Base-by-base conservation (phyloP, 129 eudicot genomes). In the Deinandra increscens region DNA sequence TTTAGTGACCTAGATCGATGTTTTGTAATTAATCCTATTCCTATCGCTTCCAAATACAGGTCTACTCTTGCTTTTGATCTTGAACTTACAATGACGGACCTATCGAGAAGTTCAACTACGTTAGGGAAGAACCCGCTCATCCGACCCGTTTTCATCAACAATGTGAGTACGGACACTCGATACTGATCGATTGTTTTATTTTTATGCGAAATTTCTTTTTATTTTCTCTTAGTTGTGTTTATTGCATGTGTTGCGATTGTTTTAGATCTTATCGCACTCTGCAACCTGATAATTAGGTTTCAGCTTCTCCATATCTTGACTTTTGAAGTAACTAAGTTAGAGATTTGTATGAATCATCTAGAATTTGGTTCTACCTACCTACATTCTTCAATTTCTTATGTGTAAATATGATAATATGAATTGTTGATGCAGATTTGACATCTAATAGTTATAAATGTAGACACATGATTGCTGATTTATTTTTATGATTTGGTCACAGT, bases 91-190 rank as follows among this genome's bases (percentile, higher is more conserved):
- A 6, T 31, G 12, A 58, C 29, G 64, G 41, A 58, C 19, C 41
- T 58, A 0, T 58, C 41, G 10, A 12, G 10, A 13, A 14, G 29
- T 13, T 58, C 64, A 17, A 13, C 64, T 14, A 12, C 64, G 39
- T 5, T 58, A 58, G 18, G 18, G 39, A 58, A 29, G 4, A 39
- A 29, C 5, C 64, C 18, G 10, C 11, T 58, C 20, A 58, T n/a
- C 64, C 64, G 64, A 58, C 64, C 64, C 41, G 41, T 29, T 58
- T 58, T 13, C 36, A 58, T 29, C 41, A 58, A 29, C 64, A 58
- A 58, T 58, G 64, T 58, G 64, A 58, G 64, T 13, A 58, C 39
- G 0, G 18, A 58, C 29, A 13, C 64, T 13, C 1, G 1, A 26
- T 29, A 26, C 2, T 13, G 36, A 55, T 23, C 7, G 33, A 55